Conservation (phyloP, 257 asterid genomes). For the Ligustrum vulgare region DNA sequence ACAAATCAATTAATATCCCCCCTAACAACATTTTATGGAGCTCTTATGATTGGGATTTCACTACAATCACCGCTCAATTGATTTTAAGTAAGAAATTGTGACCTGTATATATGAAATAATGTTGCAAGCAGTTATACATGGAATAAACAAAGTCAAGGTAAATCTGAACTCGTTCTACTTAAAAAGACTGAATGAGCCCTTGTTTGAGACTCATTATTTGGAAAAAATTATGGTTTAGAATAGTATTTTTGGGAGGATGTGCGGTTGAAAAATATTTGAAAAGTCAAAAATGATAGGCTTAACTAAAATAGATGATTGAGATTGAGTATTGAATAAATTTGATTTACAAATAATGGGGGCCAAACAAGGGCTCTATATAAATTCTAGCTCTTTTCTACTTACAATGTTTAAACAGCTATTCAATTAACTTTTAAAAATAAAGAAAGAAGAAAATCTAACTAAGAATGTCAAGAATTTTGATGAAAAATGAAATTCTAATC, state of each 20-base stretch:
- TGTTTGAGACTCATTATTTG: too few relatives aligned
- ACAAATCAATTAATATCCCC: constrained; percentile 90
- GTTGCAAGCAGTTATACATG: constrained; percentile 99
- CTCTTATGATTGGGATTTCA: constrained; percentile 72
- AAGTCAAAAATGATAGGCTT: too few relatives aligned
- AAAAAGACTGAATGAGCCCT: constrained; percentile 1
- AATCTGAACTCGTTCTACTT: constrained; percentile 16
- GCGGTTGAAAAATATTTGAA: too few relatives aligned
- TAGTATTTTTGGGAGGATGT: too few relatives aligned
- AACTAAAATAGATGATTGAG: too few relatives aligned
- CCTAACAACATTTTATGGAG: constrained; percentile 83
- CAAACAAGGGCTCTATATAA: background rate
- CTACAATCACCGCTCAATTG: constrained; percentile 91
- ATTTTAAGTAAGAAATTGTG: constrained; percentile 90
- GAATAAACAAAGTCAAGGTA: constrained; percentile 33
- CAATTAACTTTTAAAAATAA: background rate
- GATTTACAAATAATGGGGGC: too few relatives aligned
- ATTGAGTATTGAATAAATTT: too few relatives aligned
- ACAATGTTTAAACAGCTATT: background rate
- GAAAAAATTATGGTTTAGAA: too few relatives aligned
- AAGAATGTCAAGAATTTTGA: background rate
- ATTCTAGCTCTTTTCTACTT: background rate
- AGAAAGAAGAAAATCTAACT: background rate
- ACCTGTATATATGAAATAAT: constrained; percentile 90
- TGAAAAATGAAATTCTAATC: background rate